Evolutionary conservation across 1,284 basidiomycete species (phyloP), one percentile per base, ranked within the genome.

Genomic region (Cryptococcus sp.): DNA sequence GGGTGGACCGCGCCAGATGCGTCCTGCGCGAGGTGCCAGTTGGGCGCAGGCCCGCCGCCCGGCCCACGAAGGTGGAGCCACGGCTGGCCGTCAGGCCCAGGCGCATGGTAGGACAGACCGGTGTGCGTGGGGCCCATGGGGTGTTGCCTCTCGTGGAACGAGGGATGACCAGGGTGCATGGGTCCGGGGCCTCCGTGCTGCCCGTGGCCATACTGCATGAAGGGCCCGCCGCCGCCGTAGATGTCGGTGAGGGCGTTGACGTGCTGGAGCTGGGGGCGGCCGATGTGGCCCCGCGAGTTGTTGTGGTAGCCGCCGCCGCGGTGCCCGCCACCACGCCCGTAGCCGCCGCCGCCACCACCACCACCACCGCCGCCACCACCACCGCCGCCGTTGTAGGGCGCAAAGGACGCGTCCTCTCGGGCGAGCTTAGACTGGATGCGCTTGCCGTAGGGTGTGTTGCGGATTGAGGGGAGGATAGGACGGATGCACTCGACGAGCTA

Each of bases 381-480:
- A 36, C 61, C 63, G 23, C 62, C 64, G 33, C 59, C 62, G 52
- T 79, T 82, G 63, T 82, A 84, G 44, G 72, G 70, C 56, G 68
- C 65, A 61, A 77, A 72, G 35, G 77, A 75, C 21, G 89, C 88
- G 72, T 91, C 89, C 79, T 94, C 90, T 55, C 91, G 88, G 77
- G 95, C 91, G 55, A 97, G 81, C 80, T 96, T 96, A 80, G 91
- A 93, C 79, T 96, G 93, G 69, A 97, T 97, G 52, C 94, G 87
- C 81, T 97, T 97, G 68, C 93, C 93, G 70, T 97, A 97, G 3
- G 93, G 93, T 4, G 93, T 97, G 79, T 96, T 97, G 69, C 93
- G 88, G 72, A 97, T 96, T 62, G 96, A 83, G 2, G 91, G 93
- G 33, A 97, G 82, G 60, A 96, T 92, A n/a, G 94, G 94, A 53